phyloP scores from a whole-genome alignment of 495 filamentous ascomycete genomes.

The Tuber aestivum region DNA sequence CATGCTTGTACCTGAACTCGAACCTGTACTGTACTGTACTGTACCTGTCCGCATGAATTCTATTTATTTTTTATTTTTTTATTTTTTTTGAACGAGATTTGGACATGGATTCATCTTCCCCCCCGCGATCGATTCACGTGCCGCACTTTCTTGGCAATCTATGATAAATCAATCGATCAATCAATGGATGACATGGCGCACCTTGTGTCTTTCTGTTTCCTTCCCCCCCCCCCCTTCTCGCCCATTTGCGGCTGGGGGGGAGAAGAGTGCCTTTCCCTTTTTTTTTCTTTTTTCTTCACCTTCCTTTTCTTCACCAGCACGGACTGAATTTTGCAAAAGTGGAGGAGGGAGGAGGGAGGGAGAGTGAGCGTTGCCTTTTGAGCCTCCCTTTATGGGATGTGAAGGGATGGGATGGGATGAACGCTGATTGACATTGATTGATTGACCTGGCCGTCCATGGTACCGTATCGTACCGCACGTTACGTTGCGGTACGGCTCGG shows the following conservation, averaged over 20 bases:
- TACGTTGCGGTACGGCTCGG: not conserved
- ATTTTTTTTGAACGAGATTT: not conserved
- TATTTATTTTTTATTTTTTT: no score
- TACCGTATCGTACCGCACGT: no score
- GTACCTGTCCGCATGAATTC: not conserved
- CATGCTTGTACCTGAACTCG: not conserved
- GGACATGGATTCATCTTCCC: not conserved
- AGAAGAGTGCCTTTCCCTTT: no score
- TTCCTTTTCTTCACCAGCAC: not conserved
- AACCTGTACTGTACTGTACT: no score
- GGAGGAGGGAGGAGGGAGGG: not conserved
- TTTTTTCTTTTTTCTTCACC: not conserved
- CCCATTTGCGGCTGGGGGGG: not conserved
- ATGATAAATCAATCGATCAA: not conserved
- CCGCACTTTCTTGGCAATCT: not conserved
- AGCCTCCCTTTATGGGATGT: no score
- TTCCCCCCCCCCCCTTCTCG: not conserved
- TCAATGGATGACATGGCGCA: not conserved
- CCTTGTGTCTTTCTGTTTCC: no score
- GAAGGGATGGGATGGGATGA: no score
- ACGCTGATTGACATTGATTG: not conserved
- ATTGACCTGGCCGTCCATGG: not conserved
- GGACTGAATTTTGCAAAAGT: not conserved
- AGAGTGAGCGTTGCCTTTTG: not conserved
- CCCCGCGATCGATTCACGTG: not conserved